Conservation (phyloP, 2,329 filamentous ascomycete species). For the Alternaria gansuensis region DNA sequence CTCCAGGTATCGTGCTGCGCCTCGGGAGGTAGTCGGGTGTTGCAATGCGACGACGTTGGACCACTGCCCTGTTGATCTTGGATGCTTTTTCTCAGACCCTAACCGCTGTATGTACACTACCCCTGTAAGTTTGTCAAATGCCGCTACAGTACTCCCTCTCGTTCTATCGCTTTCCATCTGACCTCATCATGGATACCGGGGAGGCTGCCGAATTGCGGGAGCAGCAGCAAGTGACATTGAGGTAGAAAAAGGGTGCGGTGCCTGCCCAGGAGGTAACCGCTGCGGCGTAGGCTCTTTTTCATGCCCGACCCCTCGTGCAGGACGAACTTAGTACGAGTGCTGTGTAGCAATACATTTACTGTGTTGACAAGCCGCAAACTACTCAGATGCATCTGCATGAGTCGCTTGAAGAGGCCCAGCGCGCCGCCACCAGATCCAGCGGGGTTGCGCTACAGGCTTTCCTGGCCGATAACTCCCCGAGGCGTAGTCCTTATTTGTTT, state of each 20-base stretch:
- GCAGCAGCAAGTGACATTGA: slow-evolving; percentile 6
- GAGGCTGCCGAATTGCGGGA: background rate
- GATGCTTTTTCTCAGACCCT: slow-evolving; percentile 7
- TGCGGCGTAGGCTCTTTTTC: slow-evolving; percentile 6
- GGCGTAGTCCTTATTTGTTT: slow-evolving; percentile 18
- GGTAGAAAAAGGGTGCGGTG: background rate
- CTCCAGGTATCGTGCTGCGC: background rate
- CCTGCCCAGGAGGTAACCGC: background rate
- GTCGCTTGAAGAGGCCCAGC: background rate
- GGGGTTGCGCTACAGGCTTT: slow-evolving; percentile 12
- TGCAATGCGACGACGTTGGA: slow-evolving; percentile 11
- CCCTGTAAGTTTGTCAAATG: background rate
- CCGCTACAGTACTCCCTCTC: slow-evolving; percentile 2
- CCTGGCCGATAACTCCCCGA: slow-evolving; percentile 17
- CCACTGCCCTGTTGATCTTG: slow-evolving; percentile 11
- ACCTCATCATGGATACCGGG: slow-evolving; percentile 1
- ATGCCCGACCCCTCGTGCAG: background rate
- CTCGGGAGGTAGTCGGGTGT: background rate
- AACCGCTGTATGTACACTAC: too few relatives aligned
- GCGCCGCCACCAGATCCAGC: slow-evolving; percentile 11
- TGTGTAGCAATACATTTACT: background rate
- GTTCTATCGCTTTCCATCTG: slow-evolving; percentile 5
- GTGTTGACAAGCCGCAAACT: background rate
- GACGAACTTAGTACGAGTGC: background rate
- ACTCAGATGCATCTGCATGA: slow-evolving; percentile 1